Evolutionary conservation across 176 grass and related monocot genomes (phyloP).

Genomic region (Oryza punctata): DNA sequence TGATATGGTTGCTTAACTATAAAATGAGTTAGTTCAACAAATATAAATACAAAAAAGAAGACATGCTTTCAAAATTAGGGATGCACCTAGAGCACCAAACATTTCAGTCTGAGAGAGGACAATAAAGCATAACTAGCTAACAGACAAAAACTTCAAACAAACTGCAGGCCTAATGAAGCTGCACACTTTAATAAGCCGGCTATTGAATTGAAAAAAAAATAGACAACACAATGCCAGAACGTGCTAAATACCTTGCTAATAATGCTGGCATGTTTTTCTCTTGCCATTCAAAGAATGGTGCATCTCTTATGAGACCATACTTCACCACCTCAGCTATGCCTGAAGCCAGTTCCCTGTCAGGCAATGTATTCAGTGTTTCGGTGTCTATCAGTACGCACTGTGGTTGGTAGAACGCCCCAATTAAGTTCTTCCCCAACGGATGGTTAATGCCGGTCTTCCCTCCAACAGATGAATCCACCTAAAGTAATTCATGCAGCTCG

Average conservation of each 20-base stretch:
- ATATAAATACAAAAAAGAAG: not conserved
- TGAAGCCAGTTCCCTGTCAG: slow-evolving; percentile 81
- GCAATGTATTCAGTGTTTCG: slow-evolving; percentile 82
- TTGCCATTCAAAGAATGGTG: slow-evolving; percentile 94
- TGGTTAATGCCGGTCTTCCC: slow-evolving; percentile 96
- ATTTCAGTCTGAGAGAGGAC: not conserved
- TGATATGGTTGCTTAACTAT: slow-evolving; percentile 4
- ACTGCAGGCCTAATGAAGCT: slow-evolving; percentile 1
- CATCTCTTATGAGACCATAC: slow-evolving; percentile 94
- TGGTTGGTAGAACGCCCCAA: slow-evolving; percentile 90
- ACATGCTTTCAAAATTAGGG: not conserved
- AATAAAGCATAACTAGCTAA: not conserved
- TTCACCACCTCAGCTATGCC: slow-evolving; percentile 87
- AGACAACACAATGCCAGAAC: not conserved
- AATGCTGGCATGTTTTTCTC: slow-evolving; percentile 84
- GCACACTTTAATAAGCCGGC: not conserved
- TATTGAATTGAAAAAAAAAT: not conserved
- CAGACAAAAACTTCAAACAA: not conserved
- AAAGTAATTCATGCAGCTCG: slow-evolving; percentile 16
- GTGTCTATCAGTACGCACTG: slow-evolving; percentile 93
- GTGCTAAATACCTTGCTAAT: slow-evolving; percentile 62
- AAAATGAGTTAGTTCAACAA: not conserved
- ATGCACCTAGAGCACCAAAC: not conserved
- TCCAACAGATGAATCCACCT: slow-evolving; percentile 98
- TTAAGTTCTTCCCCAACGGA: slow-evolving; percentile 81